Evolutionary conservation across 139 green algal species (phyloP), one percentile per base, ranked within the genome.

Genomic region (Volvox africanus): DNA sequence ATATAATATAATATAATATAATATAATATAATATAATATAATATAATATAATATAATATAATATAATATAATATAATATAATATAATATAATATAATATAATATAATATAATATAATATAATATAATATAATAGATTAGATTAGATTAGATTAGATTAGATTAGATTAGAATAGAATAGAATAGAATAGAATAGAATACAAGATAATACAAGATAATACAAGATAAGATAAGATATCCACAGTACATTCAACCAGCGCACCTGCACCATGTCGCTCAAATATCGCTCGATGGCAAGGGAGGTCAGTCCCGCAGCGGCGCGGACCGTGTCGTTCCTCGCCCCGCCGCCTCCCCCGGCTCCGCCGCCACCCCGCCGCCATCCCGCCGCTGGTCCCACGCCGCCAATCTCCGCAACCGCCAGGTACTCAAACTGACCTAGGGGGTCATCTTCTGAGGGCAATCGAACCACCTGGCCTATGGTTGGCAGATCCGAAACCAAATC

Each of bases 271-370:
- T 69, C 61, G 2, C 37, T 67, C 22, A 95, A 88, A 79, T 92
- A 92, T 0, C 68, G 55, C n/a, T 91, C 75, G 18, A 93, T 93
- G 50, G 91, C 91, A 36, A 61, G 13, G 11, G 14, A 9, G 33
- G 50, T 92, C 26, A 97, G 87, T 13, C 89, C 91, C n/a, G 95
- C 93, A 0, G 92, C 95, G 36, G 95, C 71, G 28, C 69, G 82
- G 3, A 95, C 82, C 69, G 50, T 68, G 83, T 97, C 93, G 78
- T 95, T 97, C 26, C 79, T 21, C 79, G 91, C 88, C 30, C 80
- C 92, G 61, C 62, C 85, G 19, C 82, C 76, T 55, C 35, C 77
- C 77, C n/a, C n/a, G n/a, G n/a, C n/a, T n/a, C 76, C 76, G n/a
- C 76, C 76, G n/a, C 76, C 76, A 17, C 30, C 65, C 19, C 68